Evolutionary conservation across 1,139 yeast genomes (phyloP).

Genomic region (Yamadazyma kanchanaburiensis): DNA sequence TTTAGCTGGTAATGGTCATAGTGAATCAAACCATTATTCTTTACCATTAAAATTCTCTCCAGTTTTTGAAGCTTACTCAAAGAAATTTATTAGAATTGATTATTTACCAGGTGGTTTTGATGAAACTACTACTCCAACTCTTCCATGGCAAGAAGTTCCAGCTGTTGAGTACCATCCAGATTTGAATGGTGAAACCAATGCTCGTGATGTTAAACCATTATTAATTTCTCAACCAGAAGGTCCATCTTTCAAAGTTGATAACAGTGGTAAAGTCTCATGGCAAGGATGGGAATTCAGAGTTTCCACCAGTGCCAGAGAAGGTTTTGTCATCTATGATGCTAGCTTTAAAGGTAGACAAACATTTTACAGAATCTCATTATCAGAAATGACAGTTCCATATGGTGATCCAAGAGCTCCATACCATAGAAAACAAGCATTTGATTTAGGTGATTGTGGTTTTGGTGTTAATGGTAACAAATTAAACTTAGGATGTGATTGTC

Average conservation of each 20-base stretch:
- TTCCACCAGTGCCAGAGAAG: constrained; percentile 76
- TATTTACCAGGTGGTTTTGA: constrained; percentile 74
- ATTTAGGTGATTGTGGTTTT: constrained; percentile 88
- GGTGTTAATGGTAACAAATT: constrained; percentile 77
- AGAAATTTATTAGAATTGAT: constrained; percentile 71
- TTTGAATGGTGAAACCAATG: constrained; percentile 53
- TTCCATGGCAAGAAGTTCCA: constrained; percentile 58
- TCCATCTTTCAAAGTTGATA: constrained; percentile 67
- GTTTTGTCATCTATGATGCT: constrained; percentile 75
- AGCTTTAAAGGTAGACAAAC: constrained; percentile 78
- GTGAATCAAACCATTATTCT: constrained; percentile 82
- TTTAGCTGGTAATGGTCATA: constrained; percentile 62
- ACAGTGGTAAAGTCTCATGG: constrained; percentile 71
- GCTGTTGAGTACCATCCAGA: constrained; percentile 74
- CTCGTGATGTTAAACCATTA: constrained; percentile 72
- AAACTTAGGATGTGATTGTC: constrained; percentile 82
- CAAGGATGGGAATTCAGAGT: constrained; percentile 90
- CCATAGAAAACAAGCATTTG: constrained; percentile 91
- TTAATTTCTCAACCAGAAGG: constrained; percentile 82
- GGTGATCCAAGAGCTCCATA: constrained; percentile 89
- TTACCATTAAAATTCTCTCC: constrained; percentile 82
- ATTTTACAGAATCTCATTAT: constrained; percentile 73
- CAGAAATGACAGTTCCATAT: constrained; percentile 92
- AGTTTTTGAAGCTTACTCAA: constrained; percentile 66
- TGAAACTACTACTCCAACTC: constrained; percentile 55